Percentiles rank a stretch among this genome's conserved stretches.
These are phyloP conservation scores for Fistulina hepatica DNA, from an alignment of 1,284 basidiomycete species.

Conservation along the genomic window DNA sequence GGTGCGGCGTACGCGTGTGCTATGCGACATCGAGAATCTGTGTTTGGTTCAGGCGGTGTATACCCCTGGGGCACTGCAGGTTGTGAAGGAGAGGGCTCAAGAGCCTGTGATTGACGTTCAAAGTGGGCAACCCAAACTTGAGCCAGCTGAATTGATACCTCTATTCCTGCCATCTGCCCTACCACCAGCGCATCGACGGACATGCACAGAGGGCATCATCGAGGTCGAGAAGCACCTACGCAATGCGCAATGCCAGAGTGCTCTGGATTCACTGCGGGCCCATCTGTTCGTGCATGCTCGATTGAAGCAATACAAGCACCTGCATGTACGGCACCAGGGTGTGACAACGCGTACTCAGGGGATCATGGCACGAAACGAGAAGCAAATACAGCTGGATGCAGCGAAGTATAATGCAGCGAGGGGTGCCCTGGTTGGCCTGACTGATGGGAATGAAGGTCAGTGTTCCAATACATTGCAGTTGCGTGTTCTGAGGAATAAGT, in stretches of 20 bases:
- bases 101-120: too few species aligned
- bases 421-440: constrained; percentile 3
- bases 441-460: not conserved
- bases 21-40: not conserved
- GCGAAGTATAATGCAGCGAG: constrained; percentile 8
- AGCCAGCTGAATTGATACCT: constrained; percentile 4
- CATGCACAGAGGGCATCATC: not conserved
- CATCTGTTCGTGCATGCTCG: constrained; percentile 6
- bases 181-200: not conserved
- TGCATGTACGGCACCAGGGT: constrained; percentile 3
- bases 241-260: constrained; percentile 8
- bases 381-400: constrained; percentile 4
- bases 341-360: constrained; percentile 5
- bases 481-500: not conserved
- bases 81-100: not conserved
- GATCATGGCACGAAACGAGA: constrained; percentile 6
- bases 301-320: constrained; percentile 6
- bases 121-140: not conserved
- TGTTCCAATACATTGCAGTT: not conserved
- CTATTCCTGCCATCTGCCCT: constrained; percentile 8
- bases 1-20: too few species aligned
- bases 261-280: constrained; percentile 3
- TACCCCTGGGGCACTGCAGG: constrained; percentile 2
- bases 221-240: constrained; percentile 4
- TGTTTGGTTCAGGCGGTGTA: constrained; percentile 3